Conservation (phyloP, 805 yeast genomes). For the Komagataella pastoris region DNA sequence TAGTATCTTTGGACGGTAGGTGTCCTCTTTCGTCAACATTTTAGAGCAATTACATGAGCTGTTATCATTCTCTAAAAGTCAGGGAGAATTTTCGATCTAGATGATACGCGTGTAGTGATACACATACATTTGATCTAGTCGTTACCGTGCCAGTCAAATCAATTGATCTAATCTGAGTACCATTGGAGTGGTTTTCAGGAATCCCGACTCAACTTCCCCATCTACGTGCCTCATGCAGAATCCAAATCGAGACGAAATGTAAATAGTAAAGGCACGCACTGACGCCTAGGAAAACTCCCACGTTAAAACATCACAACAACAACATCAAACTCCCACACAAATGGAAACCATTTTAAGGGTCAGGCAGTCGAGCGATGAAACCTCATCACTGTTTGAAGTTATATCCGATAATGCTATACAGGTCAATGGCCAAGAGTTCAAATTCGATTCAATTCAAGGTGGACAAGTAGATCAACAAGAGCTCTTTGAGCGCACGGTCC, state of each 20-base stretch:
- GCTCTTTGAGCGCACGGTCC: constrained; percentile 20
- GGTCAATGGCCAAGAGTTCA: not conserved
- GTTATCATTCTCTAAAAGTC: not conserved
- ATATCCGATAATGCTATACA: constrained; percentile 3
- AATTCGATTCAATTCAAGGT: constrained; percentile 13
- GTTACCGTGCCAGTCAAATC: not conserved
- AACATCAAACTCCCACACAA: not conserved
- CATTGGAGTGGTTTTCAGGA: not conserved
- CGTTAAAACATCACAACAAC: not conserved
- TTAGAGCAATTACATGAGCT: not conserved
- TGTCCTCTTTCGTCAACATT: not conserved
- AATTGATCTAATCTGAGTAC: not conserved
- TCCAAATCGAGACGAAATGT: constrained; percentile 7
- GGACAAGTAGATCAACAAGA: constrained; percentile 19
- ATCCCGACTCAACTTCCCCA: constrained; percentile 3
- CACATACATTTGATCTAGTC: too few species aligned
- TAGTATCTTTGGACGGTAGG: too few species aligned
- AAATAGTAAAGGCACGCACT: not conserved
- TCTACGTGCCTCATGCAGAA: constrained; percentile 5
- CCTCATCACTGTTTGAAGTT: constrained; percentile 13
- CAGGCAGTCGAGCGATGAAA: not conserved
- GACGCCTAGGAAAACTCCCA: not conserved
- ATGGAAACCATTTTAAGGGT: not conserved
- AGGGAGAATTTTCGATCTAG: not conserved
- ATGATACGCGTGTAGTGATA: not conserved